Evolutionary conservation across 2,329 filamentous ascomycete species (phyloP), one percentile per base, ranked within the genome.

Genomic region (Penicillium sp.): DNA sequence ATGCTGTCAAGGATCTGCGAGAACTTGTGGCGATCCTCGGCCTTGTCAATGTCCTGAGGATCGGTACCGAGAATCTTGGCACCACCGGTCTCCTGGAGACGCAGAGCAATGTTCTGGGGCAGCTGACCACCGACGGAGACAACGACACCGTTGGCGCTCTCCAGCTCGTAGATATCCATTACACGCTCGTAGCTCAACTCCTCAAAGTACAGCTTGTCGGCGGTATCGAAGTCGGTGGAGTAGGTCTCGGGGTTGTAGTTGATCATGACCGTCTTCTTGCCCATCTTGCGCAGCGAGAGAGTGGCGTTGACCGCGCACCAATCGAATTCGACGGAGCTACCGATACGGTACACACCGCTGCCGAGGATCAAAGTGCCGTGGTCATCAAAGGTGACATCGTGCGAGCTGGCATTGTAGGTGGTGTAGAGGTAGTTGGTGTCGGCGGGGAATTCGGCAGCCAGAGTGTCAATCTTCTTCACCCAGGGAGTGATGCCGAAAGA

Each of bases 161-260:
- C 93, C 12, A 97, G 80, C 70, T 97, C 93, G 68, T 96, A 96
- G 57, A 97, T 97, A 69, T 98, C 93, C 89, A 97, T 95, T 8
- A 97, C 91, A 66, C 91, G 85, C 75, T 97, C 93, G 67, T 96
- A 97, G 70, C 86, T 93, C 46, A 97, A 74, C 72, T 98, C 93
- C 61, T 97, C 93, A 56, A 98, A 98, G 73, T 97, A 98, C 4
- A 98, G 81, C 62, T 84, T 89, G 62, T 97, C 91, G 7, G 90
- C 88, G 8, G 81, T 82, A 60, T 98, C 93, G 66, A 85, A 91
- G 70, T 97, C 93, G 0, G 91, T 96, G 46, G 66, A 76, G 50
- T 81, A 82, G 0, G 90, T 95, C 62, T 95, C 88, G 0, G 88
- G 88, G 61, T 93, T 91, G 61, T 82, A 86, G 72, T 97, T 97